Conservation (phyloP, 306 rosid genomes). For the Dalbergia cochinchinensis region DNA sequence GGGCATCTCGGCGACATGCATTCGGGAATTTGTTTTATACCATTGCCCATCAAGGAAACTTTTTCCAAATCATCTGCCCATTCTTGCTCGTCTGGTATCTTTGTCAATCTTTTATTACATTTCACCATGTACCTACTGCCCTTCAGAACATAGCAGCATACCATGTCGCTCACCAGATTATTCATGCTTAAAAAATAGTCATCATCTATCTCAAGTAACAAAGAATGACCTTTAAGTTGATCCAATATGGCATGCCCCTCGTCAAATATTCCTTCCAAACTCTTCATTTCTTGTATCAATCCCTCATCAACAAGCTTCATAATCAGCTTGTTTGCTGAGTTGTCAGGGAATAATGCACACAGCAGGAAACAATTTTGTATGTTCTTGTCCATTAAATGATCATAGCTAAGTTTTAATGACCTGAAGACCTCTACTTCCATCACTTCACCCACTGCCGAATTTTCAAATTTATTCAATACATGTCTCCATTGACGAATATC, state of each 20-base stretch:
- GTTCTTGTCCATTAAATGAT: conserved; percentile 10
- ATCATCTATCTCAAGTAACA: not conserved
- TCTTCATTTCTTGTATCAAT: conserved; percentile 12
- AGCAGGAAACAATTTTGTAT: conserved; percentile 35
- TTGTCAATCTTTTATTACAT: not conserved
- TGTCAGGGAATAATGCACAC: not conserved
- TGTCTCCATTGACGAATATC: not conserved
- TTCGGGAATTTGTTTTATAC: not conserved
- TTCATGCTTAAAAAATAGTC: not conserved
- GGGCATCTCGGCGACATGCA: not conserved
- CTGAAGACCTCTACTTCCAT: conserved; percentile 38
- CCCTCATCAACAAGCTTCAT: conserved; percentile 7
- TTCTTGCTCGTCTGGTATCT: not conserved
- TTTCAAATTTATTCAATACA: not conserved
- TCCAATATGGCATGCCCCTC: not conserved
- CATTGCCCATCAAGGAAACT: not conserved
- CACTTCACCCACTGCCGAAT: not conserved
- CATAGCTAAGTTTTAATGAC: conserved; percentile 40
- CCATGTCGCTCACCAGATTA: conserved; percentile 6
- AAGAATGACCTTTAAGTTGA: not conserved
- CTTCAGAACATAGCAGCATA: not conserved
- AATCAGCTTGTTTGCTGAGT: conserved; percentile 2
- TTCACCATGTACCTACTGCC: not conserved
- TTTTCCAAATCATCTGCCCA: conserved; percentile 22
- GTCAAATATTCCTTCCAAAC: not conserved